Base-by-base conservation (phyloP, 2,329 filamentous ascomycete species). In the Calonectria pseudoturangicola region DNA sequence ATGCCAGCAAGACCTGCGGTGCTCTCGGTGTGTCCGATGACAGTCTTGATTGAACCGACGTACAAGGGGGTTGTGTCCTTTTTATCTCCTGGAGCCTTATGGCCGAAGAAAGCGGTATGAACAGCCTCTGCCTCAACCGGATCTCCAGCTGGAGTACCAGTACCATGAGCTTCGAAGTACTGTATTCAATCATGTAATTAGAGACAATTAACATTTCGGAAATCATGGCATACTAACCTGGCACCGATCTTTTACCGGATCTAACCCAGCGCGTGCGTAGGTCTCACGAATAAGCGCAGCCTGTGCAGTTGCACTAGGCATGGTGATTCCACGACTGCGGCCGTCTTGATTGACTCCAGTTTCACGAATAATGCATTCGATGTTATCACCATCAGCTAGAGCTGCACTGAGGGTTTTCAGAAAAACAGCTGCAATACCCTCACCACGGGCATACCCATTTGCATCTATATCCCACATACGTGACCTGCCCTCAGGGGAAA, bases 291-390 rank as follows among this genome's bases (percentile, higher is more conserved):
- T 45, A 9, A 66, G 79, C 5, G 77, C 72, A 7, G 81, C 78
- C 71, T 88, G 87, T 0, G 86, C 85, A 4, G 81, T 81, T 0
- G 82, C 82, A 64, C 83, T 90, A 0, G 91, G 90, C 83, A 69
- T 64, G 0, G 87, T 88, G 58, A 89, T 85, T 1, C 87, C 87
- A 15, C 76, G 2, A 82, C 86, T 77, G 13, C 63, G 63, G 18
- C 63, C 63, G 21, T 66, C 63, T 54, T 66, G 63, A 15, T 66
- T 66, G 21, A 66, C 47, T 18, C 63, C 63, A 16, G 63, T 51
- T 18, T 54, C 63, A 9, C 63, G 63, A 30, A 66, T 66, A 15
- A 66, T 54, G 33, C 63, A 66, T 41, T 66, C 63, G 33, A 66
- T 66, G 30, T 66, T 33, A 21, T 66, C 63, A 13, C 47, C 47